A percentile compares a stretch with the other conserved stretches of the same genome.
These are phyloP conservation scores for Cryptomeria japonica DNA, from an alignment of 75 land plant species.

Conservation along the genomic window DNA sequence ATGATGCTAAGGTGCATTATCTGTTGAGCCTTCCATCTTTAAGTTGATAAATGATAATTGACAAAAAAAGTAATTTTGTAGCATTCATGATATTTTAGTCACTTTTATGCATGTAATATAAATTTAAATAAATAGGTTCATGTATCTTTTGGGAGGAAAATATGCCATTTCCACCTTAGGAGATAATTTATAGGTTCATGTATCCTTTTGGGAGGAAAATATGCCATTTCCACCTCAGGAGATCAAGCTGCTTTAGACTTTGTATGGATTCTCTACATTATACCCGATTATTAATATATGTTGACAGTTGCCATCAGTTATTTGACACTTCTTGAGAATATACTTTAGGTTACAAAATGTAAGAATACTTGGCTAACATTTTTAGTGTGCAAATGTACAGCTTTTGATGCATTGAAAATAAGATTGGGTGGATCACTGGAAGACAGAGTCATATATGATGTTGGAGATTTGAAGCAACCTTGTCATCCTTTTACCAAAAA, in stretches of 20 bases:
- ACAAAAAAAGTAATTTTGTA: neutral
- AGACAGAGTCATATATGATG: conserved; percentile 79
- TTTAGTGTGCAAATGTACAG: conserved; percentile 24
- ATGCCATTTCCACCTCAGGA: neutral
- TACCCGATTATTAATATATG: neutral
- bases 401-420: conserved; percentile 64
- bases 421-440: conserved; percentile 89
- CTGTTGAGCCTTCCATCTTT: neutral
- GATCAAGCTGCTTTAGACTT: neutral
- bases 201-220: neutral
- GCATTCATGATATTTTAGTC: neutral
- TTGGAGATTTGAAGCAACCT: conserved; percentile 31
- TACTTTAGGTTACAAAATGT: neutral
- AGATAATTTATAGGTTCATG: conserved; percentile 2
- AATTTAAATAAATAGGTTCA: neutral
- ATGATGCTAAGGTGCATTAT: neutral
- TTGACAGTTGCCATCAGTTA: neutral
- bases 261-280: neutral
- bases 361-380: neutral
- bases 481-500: conserved; percentile 59
- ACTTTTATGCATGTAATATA: neutral
- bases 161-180: neutral
- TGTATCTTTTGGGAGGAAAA: neutral
- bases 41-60: neutral
- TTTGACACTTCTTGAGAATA: neutral